Evolutionary conservation across 106 monocot genomes (phyloP), one percentile per base, ranked within the genome.

Genomic region (Dendrobium nobile): DNA sequence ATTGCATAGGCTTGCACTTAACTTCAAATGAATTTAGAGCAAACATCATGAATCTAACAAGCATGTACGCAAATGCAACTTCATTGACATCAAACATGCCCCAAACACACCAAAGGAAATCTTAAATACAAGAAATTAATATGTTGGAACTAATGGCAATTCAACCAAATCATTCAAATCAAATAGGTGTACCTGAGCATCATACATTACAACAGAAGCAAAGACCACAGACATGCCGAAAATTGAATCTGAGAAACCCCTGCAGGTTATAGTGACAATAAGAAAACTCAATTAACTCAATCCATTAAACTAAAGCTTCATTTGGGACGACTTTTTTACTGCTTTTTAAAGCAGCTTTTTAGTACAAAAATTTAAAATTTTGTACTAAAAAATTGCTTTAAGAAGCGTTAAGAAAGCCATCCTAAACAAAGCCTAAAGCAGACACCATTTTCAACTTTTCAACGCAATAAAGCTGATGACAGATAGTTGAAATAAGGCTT

Each of bases 231-330:
- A 86, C 88, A 93, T 82, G 70, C 93, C 96, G 73, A 96, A 96
- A 54, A 96, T 88, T 5, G 96, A 87, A 84, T 93, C 96, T 4
- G 91, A 86, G 54, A 96, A 91, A 54, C 96, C 96, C 91, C 96
- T 96, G 85, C 82, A 89, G 47, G 20, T 79, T 41, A 24, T 58
- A 20, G 15, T 58, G 58, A 0, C 16, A 58, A 58, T 58, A 20
- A 20, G 0, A 58, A 58, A 20, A 1, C 20, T 65, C 24, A 65
- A 65, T 24, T 6, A 65, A 65, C 26, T 65, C 51, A 1, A 51
- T 51, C 51, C 10, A 51, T 51, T 13, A 15, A 51, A 1, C 13
- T 11, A 13, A 16, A 0, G 13, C 10, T 31, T 31, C 31, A 1
- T 31, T 31, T 31, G 31, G n/a, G n/a, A n/a, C n/a, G n/a, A n/a